Conservation (phyloP, 768 basidiomycete genomes). For the Pisolithus sp. region DNA sequence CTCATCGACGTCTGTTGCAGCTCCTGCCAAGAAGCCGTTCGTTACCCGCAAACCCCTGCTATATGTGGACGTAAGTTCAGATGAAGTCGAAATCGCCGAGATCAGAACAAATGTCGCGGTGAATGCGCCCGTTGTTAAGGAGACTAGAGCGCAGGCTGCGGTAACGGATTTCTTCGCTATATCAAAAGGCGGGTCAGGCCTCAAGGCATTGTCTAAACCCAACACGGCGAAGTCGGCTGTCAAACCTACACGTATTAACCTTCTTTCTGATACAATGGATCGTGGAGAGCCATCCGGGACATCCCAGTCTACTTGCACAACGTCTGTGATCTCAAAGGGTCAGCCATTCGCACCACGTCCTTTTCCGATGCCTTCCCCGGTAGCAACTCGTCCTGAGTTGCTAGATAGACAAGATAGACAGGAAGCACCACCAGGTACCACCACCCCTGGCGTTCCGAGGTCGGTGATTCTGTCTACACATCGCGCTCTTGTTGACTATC, state of each 20-base stretch:
- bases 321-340: not conserved
- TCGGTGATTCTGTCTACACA: not conserved
- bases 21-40: not conserved
- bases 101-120: not conserved
- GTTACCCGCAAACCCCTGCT: constrained; percentile 9
- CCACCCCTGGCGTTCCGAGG: not conserved
- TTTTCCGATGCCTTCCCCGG: constrained; percentile 22
- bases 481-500: no score
- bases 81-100: constrained; percentile 5
- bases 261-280: constrained; percentile 8
- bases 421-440: not conserved
- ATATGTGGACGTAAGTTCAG: constrained; percentile 19
- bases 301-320: not conserved
- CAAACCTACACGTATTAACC: constrained; percentile 10
- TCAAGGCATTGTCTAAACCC: not conserved
- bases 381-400: not conserved
- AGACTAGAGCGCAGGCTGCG: not conserved
- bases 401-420: not conserved
- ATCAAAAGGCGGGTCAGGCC: not conserved
- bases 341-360: constrained; percentile 9
- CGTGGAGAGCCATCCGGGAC: constrained; percentile 9
- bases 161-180: not conserved
- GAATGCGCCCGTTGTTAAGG: not conserved
- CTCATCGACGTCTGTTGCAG: no score
- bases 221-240: constrained; percentile 3